Conservation (phyloP, 495 filamentous ascomycete species). For the Hypoxylon lenormandii region DNA sequence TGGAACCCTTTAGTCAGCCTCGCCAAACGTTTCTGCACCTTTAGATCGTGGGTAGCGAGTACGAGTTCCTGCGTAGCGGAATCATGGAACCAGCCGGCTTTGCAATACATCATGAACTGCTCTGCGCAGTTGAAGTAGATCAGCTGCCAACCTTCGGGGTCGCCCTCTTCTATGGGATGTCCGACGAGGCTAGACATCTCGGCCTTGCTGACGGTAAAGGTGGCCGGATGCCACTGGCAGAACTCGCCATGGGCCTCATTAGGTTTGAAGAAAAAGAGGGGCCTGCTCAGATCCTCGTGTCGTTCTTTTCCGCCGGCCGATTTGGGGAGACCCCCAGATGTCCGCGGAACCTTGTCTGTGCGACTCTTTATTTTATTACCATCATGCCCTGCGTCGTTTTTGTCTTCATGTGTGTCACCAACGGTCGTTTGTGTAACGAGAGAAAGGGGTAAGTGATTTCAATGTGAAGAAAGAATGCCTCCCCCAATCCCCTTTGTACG, state of each 20-base stretch:
- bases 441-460: too few relatives aligned
- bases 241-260: conserved; percentile 46
- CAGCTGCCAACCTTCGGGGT: conserved; percentile 28
- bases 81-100: conserved; percentile 50
- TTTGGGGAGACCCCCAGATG: not conserved
- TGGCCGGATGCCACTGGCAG: conserved; percentile 51
- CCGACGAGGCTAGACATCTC: conserved; percentile 45
- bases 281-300: not conserved
- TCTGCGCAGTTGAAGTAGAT: conserved; percentile 52
- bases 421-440: too few relatives aligned
- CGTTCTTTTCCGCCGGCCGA: not conserved
- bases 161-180: conserved; percentile 40
- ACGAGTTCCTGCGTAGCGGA: conserved; percentile 37
- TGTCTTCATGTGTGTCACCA: not conserved
- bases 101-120: conserved; percentile 58
- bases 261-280: conserved; percentile 50
- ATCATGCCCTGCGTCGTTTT: not conserved
- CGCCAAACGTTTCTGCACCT: conserved; percentile 51
- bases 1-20: conserved; percentile 46
- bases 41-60: conserved; percentile 41
- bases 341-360: not conserved
- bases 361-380: not conserved
- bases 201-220: conserved; percentile 45
- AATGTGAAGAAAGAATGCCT: too few relatives aligned
- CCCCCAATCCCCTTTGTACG: too few relatives aligned